These are phyloP conservation scores for Cladosporium colombiae DNA, from an alignment of 2,329 filamentous ascomycete genomes.

Conservation along the genomic window DNA sequence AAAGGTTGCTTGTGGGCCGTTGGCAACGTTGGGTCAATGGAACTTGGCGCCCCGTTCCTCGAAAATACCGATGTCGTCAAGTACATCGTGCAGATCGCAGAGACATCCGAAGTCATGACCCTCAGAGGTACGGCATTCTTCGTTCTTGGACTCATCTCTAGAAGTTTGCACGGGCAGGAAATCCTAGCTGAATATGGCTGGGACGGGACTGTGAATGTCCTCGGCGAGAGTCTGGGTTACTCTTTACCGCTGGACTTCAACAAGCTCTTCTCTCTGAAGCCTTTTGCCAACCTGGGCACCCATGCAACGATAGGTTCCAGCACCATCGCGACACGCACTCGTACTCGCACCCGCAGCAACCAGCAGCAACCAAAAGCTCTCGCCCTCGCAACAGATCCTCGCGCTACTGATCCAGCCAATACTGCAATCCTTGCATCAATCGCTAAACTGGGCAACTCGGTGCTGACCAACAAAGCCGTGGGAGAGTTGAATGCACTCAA, in stretches of 20 bases:
- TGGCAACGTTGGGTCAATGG: constrained; percentile 97
- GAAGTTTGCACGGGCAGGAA: constrained; percentile 87
- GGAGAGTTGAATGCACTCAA: constrained; percentile 66
- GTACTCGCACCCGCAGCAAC: constrained; percentile 20
- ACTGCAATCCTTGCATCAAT: constrained; percentile 80
- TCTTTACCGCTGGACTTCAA: constrained; percentile 80
- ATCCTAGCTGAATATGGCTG: constrained; percentile 88
- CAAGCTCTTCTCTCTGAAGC: constrained; percentile 70
- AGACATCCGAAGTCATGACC: constrained; percentile 85
- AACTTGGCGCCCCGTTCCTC: constrained; percentile 89
- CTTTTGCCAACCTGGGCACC: constrained; percentile 18
- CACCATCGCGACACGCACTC: constrained; percentile 13
- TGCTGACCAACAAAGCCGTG: constrained; percentile 84
- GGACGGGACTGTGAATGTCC: constrained; percentile 83
- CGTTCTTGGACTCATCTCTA: constrained; percentile 86
- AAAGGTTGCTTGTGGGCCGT: constrained; percentile 98
- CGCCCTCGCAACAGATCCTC: constrained; percentile 19
- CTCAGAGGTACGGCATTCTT: constrained; percentile 95
- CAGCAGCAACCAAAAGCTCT: constrained; percentile 7
- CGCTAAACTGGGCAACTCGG: constrained; percentile 87
- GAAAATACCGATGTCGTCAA: constrained; percentile 87
- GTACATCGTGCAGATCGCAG: constrained; percentile 84
- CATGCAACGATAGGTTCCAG: constrained; percentile 17
- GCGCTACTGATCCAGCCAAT: constrained; percentile 59
- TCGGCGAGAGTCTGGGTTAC: constrained; percentile 81